These are phyloP conservation scores for Yamadazyma mexicana DNA, from an alignment of 1,139 yeast genomes.

Conservation along the genomic window DNA sequence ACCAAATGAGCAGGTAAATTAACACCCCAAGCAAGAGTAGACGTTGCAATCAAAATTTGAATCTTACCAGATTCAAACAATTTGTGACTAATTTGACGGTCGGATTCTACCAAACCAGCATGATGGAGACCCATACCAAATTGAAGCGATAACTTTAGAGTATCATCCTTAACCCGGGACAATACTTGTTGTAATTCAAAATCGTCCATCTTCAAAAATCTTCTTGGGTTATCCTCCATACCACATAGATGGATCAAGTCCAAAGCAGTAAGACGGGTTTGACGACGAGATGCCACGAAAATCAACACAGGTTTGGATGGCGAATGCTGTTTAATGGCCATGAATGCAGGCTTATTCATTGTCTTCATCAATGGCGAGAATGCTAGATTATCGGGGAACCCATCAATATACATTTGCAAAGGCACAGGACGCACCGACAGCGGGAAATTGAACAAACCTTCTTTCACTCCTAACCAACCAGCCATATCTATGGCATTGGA, in stretches of 20 bases:
- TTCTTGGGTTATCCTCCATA: conserved; percentile 86
- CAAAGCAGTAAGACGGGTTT: conserved; percentile 90
- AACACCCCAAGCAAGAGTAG: conserved; percentile 97
- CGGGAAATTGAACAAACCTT: conserved; percentile 91
- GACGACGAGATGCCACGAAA: conserved; percentile 96
- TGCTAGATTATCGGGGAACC: conserved; percentile 92
- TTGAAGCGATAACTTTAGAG: conserved; percentile 78
- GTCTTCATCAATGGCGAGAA: conserved; percentile 96
- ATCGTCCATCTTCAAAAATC: conserved; percentile 79
- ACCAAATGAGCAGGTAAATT: conserved; percentile 94
- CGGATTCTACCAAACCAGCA: conserved; percentile 93
- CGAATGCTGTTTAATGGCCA: conserved; percentile 95
- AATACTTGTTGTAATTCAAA: conserved; percentile 67
- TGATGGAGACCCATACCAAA: conserved; percentile 98
- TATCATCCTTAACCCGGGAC: conserved; percentile 80
- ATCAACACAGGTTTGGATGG: conserved; percentile 90
- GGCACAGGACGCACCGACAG: conserved; percentile 98
- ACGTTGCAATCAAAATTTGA: conserved; percentile 89
- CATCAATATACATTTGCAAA: conserved; percentile 95
- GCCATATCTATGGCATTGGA: conserved; percentile 98
- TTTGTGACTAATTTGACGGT: conserved; percentile 83
- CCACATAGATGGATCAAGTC: conserved; percentile 95
- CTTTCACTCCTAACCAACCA: conserved; percentile 90
- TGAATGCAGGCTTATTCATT: conserved; percentile 96
- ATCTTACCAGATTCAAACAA: conserved; percentile 82